Conservation (phyloP, 1,284 basidiomycete species). For the Somion occarium region DNA sequence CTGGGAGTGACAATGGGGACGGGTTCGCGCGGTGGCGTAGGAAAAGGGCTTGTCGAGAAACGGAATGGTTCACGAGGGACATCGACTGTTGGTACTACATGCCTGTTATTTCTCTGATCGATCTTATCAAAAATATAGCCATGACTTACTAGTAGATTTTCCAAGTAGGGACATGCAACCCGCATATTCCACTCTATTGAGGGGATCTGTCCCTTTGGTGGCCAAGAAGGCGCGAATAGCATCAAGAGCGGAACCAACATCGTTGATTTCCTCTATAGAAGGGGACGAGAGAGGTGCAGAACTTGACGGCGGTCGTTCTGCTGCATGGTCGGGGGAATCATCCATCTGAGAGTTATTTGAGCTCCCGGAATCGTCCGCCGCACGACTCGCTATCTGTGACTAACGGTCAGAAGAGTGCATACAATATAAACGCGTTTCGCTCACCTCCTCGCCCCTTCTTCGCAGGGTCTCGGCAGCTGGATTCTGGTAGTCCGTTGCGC, state of each 20-base stretch:
- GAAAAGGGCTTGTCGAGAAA: constrained; percentile 43
- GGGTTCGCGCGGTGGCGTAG: constrained; percentile 39
- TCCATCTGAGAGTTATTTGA: not conserved
- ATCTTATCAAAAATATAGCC: not conserved
- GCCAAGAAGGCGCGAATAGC: not conserved
- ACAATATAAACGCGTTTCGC: not conserved
- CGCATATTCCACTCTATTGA: not conserved
- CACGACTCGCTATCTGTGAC: too few relatives aligned
- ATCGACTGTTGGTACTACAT: constrained; percentile 4
- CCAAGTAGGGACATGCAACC: not conserved
- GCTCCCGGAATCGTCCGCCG: too few relatives aligned
- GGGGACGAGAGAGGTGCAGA: not conserved
- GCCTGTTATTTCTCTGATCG: constrained; percentile 4
- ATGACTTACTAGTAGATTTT: not conserved
- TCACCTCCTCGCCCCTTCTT: not conserved
- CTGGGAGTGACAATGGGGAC: constrained; percentile 27
- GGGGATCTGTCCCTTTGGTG: not conserved
- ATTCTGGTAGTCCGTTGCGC: not conserved
- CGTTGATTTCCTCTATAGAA: not conserved
- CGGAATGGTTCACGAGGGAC: constrained; percentile 50
- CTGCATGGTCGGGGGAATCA: not conserved
- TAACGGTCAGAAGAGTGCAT: too few relatives aligned
- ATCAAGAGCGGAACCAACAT: not conserved
- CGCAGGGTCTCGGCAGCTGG: not conserved
- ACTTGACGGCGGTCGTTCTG: not conserved